Percentiles rank a stretch among this genome's conserved stretches.
Conservation (phyloP, 805 yeast genomes). For the Saccharomycopsis sp. region DNA sequence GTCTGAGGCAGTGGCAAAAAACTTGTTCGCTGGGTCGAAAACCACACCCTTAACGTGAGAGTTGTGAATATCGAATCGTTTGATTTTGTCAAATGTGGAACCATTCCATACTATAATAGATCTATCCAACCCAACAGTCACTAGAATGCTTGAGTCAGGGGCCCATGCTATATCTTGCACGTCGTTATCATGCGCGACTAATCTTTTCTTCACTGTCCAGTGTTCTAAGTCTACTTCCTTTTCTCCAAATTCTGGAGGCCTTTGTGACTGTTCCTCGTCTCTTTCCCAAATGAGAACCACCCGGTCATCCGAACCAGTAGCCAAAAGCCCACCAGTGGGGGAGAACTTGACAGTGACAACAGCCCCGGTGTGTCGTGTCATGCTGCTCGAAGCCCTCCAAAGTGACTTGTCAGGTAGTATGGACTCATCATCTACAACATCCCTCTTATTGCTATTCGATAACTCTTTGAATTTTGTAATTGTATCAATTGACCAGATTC, state of each 20-base stretch:
- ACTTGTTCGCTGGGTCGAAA: slow-evolving; percentile 96
- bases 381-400: slow-evolving; percentile 68
- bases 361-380: slow-evolving; percentile 95
- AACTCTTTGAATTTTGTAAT: slow-evolving; percentile 34
- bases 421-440: background rate
- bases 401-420: slow-evolving; percentile 25
- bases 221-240: slow-evolving; percentile 71
- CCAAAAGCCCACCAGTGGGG: slow-evolving; percentile 84
- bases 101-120: slow-evolving; percentile 94
- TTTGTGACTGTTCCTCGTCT: slow-evolving; percentile 60
- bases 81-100: slow-evolving; percentile 78
- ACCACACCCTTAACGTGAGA: slow-evolving; percentile 94
- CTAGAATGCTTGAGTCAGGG: slow-evolving; percentile 83
- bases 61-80: slow-evolving; percentile 85
- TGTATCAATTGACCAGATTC: slow-evolving; percentile 73
- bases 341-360: slow-evolving; percentile 90
- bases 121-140: slow-evolving; percentile 90
- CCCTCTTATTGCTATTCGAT: slow-evolving; percentile 18
- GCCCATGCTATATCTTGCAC: slow-evolving; percentile 98
- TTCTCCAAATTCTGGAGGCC: slow-evolving; percentile 52
- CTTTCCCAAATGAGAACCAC: slow-evolving; percentile 88
- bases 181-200: slow-evolving; percentile 96
- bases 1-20: slow-evolving; percentile 94
- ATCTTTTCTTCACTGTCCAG: slow-evolving; percentile 87
- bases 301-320: slow-evolving; percentile 93